Evolutionary conservation across 768 basidiomycete genomes (phyloP).

Genomic region (Inosperma sp.): DNA sequence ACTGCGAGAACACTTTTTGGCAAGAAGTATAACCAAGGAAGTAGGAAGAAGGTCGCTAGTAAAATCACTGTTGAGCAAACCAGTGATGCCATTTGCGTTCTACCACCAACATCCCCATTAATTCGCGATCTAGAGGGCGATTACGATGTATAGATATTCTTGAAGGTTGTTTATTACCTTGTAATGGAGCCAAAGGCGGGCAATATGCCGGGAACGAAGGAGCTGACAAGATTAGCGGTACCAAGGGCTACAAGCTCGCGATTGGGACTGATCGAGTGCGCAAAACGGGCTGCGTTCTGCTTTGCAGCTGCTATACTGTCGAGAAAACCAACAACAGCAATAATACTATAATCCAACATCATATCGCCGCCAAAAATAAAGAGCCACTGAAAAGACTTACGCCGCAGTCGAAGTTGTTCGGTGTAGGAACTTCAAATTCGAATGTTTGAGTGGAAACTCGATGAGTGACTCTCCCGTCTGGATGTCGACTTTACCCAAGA

Average conservation of each 20-base stretch:
- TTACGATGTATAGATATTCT: not conserved
- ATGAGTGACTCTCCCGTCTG: slow-evolving; percentile 59
- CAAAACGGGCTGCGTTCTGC: slow-evolving; percentile 80
- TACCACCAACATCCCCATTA: slow-evolving; percentile 83
- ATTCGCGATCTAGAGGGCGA: slow-evolving; percentile 58
- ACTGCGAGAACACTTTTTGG: slow-evolving; percentile 90
- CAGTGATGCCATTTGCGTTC: slow-evolving; percentile 86
- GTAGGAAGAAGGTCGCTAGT: slow-evolving; percentile 82
- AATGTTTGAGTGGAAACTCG: slow-evolving; percentile 62
- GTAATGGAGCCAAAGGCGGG: slow-evolving; percentile 95
- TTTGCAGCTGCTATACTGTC: slow-evolving; percentile 96
- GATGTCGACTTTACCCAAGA: slow-evolving; percentile 75
- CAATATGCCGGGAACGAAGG: slow-evolving; percentile 83
- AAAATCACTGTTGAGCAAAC: slow-evolving; percentile 72
- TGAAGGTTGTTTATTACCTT: slow-evolving; percentile 41
- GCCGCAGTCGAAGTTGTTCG: slow-evolving; percentile 83
- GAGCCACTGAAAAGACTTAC: slow-evolving; percentile 33
- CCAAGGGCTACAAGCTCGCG: slow-evolving; percentile 94
- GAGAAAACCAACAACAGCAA: slow-evolving; percentile 83
- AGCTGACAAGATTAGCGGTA: slow-evolving; percentile 70
- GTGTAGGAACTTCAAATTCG: slow-evolving; percentile 60
- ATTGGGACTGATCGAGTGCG: slow-evolving; percentile 88
- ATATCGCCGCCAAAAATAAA: not conserved
- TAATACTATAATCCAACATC: slow-evolving; percentile 44
- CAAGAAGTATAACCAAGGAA: slow-evolving; percentile 80